phyloP scores from a whole-genome alignment of 805 yeast genomes.

The Cyberlindnera euphorbiae region DNA sequence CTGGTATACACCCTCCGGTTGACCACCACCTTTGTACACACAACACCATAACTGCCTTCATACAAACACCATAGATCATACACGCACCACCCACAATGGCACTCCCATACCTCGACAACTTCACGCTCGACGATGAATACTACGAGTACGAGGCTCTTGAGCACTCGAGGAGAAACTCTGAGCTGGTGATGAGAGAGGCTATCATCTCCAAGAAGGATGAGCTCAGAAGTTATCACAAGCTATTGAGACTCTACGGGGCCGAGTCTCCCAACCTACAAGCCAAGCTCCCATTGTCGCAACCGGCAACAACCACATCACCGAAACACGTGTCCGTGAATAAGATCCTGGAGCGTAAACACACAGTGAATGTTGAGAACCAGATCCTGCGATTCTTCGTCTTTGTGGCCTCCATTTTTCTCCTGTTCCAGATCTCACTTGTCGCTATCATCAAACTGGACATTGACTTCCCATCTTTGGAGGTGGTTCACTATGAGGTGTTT shows the following conservation, averaged over 20 bases:
- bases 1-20: too few relatives aligned
- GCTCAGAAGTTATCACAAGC: conserved; percentile 11
- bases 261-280: conserved; percentile 12
- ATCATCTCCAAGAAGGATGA: conserved; percentile 13
- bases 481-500: conserved; percentile 9
- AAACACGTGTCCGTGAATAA: conserved; percentile 9
- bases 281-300: conserved; percentile 1
- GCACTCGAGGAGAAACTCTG: conserved; percentile 9
- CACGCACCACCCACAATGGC: too few relatives aligned
- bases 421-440: conserved; percentile 17
- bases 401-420: conserved; percentile 12
- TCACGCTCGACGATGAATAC: conserved; percentile 9
- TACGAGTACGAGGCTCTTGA: conserved; percentile 3
- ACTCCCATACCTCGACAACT: too few relatives aligned
- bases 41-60: too few relatives aligned
- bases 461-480: conserved; percentile 9
- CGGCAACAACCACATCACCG: background rate
- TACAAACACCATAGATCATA: too few relatives aligned
- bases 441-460: conserved; percentile 17
- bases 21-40: too few relatives aligned
- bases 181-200: conserved; percentile 12
- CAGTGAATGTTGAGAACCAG: conserved; percentile 16
- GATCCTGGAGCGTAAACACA: conserved; percentile 14
- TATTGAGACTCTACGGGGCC: conserved; percentile 16
- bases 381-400: conserved; percentile 17